Base-by-base conservation (phyloP, 768 basidiomycete species). In the Trametes gibbosa region DNA sequence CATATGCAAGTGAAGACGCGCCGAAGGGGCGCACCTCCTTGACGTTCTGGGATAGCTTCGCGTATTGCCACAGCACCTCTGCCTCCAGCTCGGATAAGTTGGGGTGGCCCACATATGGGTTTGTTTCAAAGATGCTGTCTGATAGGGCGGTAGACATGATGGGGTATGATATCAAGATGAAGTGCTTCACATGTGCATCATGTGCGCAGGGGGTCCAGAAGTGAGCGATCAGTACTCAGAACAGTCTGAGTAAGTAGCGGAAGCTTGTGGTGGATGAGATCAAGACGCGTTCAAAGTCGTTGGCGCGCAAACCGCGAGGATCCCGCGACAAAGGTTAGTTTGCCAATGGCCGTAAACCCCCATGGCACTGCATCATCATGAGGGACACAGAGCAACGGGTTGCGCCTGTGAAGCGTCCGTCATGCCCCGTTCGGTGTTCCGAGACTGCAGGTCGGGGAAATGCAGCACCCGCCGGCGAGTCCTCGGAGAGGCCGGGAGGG, bases 51-150 rank as follows among this genome's bases (percentile, higher is more conserved):
- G 89, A 85, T 17, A 96, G 79, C 66, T 92, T 92, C 29, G 92
- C 90, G 70, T 96, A 96, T 71, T 97, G 94, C 90, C 92, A 94
- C 37, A 97, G 82, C 0, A 94, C 85, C 37, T 91, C 84, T 6
- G 89, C 83, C 71, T 97, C 90, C 5, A 86, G 73, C 2, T 79
- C 67, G 1, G 87, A 81, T 23, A 95, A 75, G 62, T 79, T 80
- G 0, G 86, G 81, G 67, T 95, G 85, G 1, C 79, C 80, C 53
- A 84, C 82, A 66, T 93, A 93, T 8, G 91, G 91, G 65, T 92
- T 93, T 42, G 72, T 66, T 5, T 76, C 70, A 68, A 84, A 81
- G 49, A 86, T 76, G 66, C 68, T 71, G 37, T 53, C 66, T 27
- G 58, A 47, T 14, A 53, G 45, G 3, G 35, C 45, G 7, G 43